Evolutionary conservation across 108 stramenopile species (phyloP).

Genomic region (Cyclostephanos invisitatus): DNA sequence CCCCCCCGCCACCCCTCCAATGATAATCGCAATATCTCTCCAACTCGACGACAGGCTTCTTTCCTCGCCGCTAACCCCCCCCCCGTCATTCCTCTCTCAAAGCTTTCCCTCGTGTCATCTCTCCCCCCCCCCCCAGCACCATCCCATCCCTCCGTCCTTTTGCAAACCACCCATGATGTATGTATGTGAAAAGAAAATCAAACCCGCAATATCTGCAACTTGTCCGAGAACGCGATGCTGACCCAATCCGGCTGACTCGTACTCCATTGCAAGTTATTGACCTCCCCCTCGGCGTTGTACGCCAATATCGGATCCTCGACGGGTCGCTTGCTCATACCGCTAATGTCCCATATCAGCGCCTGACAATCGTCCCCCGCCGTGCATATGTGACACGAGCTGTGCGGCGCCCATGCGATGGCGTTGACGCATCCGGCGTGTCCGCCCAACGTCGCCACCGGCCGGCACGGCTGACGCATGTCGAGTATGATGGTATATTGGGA

Average conservation of each 20-base stretch:
- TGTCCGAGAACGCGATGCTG: conserved; percentile 90
- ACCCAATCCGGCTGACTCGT: conserved; percentile 96
- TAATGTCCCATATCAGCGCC: conserved; percentile 98
- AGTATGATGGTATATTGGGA: conserved; percentile 84
- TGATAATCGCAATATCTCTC: too few relatives aligned
- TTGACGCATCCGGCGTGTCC: conserved; percentile 93
- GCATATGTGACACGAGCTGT: conserved; percentile 96
- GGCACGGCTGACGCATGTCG: conserved; percentile 90
- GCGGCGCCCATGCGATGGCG: conserved; percentile 98
- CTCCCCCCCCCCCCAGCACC: not conserved
- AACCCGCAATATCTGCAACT: conserved; percentile 85
- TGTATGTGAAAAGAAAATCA: not conserved
- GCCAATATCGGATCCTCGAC: conserved; percentile 97
- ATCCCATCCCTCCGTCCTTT: too few relatives aligned
- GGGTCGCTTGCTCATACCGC: conserved; percentile 72
- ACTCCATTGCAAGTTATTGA: conserved; percentile 98
- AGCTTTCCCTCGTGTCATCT: not conserved
- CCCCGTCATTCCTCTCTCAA: too few relatives aligned
- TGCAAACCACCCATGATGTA: not conserved
- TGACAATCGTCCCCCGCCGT: conserved; percentile 95
- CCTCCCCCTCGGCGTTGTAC: conserved; percentile 95
- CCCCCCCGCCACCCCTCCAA: too few relatives aligned
- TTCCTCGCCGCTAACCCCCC: too few relatives aligned
- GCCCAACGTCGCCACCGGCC: conserved; percentile 79
- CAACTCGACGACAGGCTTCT: too few relatives aligned